Evolutionary conservation across 352 stramenopile species (phyloP).

Genomic region (Bremia lactucae): DNA sequence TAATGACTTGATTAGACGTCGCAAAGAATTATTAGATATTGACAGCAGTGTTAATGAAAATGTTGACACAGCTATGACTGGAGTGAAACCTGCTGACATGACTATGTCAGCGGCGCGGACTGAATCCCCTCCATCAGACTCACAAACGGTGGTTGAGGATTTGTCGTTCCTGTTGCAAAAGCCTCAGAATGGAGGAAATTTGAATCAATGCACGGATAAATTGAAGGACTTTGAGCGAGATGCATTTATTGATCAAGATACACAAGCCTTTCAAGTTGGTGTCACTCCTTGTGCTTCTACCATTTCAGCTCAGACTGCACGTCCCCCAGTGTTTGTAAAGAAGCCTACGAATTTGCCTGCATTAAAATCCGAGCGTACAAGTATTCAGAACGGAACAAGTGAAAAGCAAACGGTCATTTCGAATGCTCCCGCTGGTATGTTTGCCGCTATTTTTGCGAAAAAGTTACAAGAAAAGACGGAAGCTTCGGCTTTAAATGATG

Average conservation of each 20-base stretch:
- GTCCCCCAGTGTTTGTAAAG: constrained; percentile 15
- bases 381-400: constrained; percentile 3
- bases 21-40: neutral
- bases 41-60: neutral
- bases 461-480: constrained; percentile 9
- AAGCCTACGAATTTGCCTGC: constrained; percentile 3
- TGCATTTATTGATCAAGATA: neutral
- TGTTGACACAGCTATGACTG: too few relatives aligned
- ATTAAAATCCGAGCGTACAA: neutral
- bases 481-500: constrained; percentile 1
- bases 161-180: too few relatives aligned
- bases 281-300: neutral
- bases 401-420: neutral
- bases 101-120: neutral
- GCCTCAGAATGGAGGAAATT: too few relatives aligned
- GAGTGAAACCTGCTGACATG: neutral
- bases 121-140: too few relatives aligned
- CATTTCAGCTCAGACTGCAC: constrained; percentile 2
- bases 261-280: too few relatives aligned
- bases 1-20: neutral
- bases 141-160: too few relatives aligned
- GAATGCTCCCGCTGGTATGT: constrained; percentile 12
- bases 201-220: neutral
- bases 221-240: neutral
- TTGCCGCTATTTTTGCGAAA: constrained; percentile 19